These are phyloP conservation scores for Exophiala bonariae DNA, from an alignment of 2,329 filamentous ascomycete species.

Conservation along the genomic window DNA sequence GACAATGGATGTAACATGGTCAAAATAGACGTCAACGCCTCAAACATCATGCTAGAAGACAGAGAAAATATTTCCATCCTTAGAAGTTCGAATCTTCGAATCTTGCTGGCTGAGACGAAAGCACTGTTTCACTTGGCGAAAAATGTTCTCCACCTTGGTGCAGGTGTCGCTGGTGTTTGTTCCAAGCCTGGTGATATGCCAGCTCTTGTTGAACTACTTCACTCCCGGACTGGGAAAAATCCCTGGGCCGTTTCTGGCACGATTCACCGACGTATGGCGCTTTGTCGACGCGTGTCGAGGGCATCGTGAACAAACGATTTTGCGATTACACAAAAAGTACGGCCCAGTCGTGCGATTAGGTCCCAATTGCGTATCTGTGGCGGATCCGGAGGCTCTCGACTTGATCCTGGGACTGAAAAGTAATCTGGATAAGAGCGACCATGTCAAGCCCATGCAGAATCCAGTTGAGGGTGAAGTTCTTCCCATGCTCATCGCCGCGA, in stretches of 20 bases:
- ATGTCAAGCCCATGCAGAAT: conserved; percentile 1
- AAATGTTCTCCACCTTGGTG: not conserved
- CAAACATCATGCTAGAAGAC: not conserved
- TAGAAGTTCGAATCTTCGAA: not conserved
- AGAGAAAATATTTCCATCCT: not conserved
- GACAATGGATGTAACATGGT: not conserved
- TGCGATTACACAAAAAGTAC: conserved; percentile 24
- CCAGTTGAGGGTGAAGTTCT: conserved; percentile 62
- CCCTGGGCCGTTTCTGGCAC: conserved; percentile 28
- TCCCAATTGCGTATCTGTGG: conserved; percentile 29
- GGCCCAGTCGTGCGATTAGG: conserved; percentile 28
- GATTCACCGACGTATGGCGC: conserved; percentile 25
- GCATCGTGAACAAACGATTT: conserved; percentile 17
- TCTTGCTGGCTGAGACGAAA: not conserved
- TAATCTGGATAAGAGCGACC: conserved; percentile 3
- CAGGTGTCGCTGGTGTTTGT: not conserved
- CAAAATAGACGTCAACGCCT: not conserved
- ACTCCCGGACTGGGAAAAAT: conserved; percentile 34
- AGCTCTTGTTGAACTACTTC: conserved; percentile 3
- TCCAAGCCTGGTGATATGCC: not conserved
- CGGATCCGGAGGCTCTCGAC: conserved; percentile 25
- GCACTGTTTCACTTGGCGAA: not conserved
- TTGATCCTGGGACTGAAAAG: conserved; percentile 21
- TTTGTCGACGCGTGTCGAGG: conserved; percentile 23
- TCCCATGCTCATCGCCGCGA: conserved; percentile 74